Conservation (phyloP, 192 early-diverging fungal species). For the Coemansia sp. region DNA sequence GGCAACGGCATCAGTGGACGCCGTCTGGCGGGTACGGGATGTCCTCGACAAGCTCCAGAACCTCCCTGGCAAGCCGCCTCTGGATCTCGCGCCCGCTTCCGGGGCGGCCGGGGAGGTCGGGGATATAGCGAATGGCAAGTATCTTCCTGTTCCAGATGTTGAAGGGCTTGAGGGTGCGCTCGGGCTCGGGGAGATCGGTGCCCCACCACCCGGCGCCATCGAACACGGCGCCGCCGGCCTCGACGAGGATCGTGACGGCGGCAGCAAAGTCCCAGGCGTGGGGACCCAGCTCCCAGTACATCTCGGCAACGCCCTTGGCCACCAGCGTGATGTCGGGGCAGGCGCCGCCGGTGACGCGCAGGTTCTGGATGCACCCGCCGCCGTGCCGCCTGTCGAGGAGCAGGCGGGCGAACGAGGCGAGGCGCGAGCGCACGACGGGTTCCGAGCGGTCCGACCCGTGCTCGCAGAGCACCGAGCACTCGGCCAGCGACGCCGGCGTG, state of each 20-base stretch:
- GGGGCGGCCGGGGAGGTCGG: slow-evolving; percentile 31
- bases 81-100: slow-evolving; percentile 53
- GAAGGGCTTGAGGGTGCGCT: slow-evolving; percentile 21
- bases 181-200: slow-evolving; percentile 13
- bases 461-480: slow-evolving; percentile 81
- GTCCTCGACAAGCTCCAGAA: slow-evolving; percentile 62
- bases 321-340: slow-evolving; percentile 77
- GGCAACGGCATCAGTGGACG: slow-evolving; percentile 13
- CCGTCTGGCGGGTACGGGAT: slow-evolving; percentile 55
- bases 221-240: slow-evolving; percentile 82
- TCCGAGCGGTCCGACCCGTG: slow-evolving; percentile 73
- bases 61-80: slow-evolving; percentile 56
- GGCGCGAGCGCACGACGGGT: slow-evolving; percentile 63
- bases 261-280: slow-evolving; percentile 87
- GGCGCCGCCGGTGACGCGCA: slow-evolving; percentile 77
- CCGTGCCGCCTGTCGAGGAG: slow-evolving; percentile 55
- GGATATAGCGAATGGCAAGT: slow-evolving; percentile 33
- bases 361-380: slow-evolving; percentile 65
- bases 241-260: slow-evolving; percentile 77
- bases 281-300: slow-evolving; percentile 90
- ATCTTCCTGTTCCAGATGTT: slow-evolving; percentile 49
- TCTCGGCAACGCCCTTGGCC: slow-evolving; percentile 79
- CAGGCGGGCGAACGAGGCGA: slow-evolving; percentile 67
- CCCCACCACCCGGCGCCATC: slow-evolving; percentile 58
- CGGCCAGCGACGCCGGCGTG: slow-evolving; percentile 64